These are phyloP conservation scores for Termitomyces sp. DNA, from an alignment of 768 basidiomycete species.

Conservation along the genomic window DNA sequence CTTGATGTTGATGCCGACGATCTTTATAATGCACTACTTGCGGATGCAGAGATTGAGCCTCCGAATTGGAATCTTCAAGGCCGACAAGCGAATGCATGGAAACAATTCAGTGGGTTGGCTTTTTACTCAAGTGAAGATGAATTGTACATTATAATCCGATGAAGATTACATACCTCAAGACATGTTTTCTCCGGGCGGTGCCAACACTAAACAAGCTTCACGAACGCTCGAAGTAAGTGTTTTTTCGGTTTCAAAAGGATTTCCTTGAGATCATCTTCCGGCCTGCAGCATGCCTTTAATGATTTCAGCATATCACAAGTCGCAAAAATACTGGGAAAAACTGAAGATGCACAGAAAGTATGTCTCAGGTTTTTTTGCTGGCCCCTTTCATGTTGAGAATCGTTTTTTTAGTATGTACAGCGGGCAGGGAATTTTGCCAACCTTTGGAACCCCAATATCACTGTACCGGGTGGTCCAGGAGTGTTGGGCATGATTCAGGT, in stretches of 20 bases:
- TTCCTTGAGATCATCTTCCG: background rate
- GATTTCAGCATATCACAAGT: conserved; percentile 65
- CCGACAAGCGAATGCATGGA: conserved; percentile 52
- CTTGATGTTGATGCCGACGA: conserved; percentile 42
- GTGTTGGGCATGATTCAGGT: conserved; percentile 62
- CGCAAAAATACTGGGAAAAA: conserved; percentile 45
- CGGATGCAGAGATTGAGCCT: conserved; percentile 53
- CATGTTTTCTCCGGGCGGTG: conserved; percentile 40
- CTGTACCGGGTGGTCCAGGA: conserved; percentile 40
- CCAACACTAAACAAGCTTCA: conserved; percentile 58
- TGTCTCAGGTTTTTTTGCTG: background rate
- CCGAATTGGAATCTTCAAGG: conserved; percentile 61
- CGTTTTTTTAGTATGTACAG: conserved; percentile 37
- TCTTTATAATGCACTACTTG: conserved; percentile 51
- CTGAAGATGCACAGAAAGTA: conserved; percentile 46
- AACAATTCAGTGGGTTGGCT: conserved; percentile 33
- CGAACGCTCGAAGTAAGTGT: conserved; percentile 48
- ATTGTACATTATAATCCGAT: background rate
- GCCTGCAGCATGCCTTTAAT: conserved; percentile 54
- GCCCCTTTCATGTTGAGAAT: background rate
- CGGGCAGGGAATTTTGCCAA: conserved; percentile 54
- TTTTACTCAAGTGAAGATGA: background rate
- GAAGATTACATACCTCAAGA: conserved; percentile 36
- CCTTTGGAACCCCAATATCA: conserved; percentile 52
- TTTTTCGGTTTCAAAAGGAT: background rate